Evolutionary conservation across 768 basidiomycete genomes (phyloP).

Genomic region (Pluteus cervinus): DNA sequence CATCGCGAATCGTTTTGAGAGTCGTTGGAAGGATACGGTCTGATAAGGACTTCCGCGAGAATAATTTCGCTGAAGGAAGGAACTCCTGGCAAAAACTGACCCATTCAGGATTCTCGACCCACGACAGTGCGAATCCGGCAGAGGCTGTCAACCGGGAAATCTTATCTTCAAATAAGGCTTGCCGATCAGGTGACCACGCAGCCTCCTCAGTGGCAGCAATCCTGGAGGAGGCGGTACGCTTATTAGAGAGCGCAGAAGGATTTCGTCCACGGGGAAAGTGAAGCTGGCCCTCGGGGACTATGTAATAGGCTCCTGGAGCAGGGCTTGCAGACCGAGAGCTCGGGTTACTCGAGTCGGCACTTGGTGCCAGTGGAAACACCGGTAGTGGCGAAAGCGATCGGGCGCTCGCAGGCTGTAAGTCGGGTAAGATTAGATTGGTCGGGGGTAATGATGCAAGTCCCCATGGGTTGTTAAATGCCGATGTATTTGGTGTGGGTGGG

Average conservation of each 20-base stretch:
- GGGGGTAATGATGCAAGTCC: too few species aligned
- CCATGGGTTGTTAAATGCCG: too few species aligned
- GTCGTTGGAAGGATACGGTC: conserved; percentile 15
- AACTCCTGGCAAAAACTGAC: conserved; percentile 22
- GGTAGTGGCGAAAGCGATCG: too few species aligned
- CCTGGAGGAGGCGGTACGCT: not conserved
- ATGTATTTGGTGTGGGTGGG: too few species aligned
- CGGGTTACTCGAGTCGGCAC: too few species aligned
- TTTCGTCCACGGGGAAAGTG: not conserved
- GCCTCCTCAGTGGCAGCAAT: not conserved
- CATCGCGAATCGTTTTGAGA: conserved; percentile 7
- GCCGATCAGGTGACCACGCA: conserved; percentile 7
- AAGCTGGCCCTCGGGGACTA: too few species aligned
- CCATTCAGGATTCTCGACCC: conserved; percentile 31
- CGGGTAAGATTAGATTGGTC: too few species aligned
- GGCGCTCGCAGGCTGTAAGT: too few species aligned
- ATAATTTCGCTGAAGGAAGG: conserved; percentile 19
- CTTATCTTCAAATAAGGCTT: conserved; percentile 16
- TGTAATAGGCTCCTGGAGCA: too few species aligned
- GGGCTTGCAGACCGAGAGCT: too few species aligned
- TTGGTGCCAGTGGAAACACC: too few species aligned
- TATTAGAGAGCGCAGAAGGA: conserved; percentile 1
- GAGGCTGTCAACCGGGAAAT: conserved; percentile 24
- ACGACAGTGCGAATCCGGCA: conserved; percentile 25
- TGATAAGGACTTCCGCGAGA: conserved; percentile 17